Conservation (phyloP, 2,329 filamentous ascomycete genomes). For the Tolypocladium paradoxum region DNA sequence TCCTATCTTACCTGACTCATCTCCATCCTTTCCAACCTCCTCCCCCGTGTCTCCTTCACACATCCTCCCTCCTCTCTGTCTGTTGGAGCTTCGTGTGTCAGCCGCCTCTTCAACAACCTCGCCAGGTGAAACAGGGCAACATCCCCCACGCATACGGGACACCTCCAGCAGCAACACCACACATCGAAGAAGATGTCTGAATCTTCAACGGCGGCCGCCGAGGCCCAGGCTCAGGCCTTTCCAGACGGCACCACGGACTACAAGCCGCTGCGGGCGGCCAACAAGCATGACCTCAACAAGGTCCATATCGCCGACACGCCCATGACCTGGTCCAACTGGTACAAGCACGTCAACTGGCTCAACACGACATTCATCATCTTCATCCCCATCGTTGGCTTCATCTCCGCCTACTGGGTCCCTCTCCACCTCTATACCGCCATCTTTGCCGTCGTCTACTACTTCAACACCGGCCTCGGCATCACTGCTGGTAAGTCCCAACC, state of each 20-base stretch:
- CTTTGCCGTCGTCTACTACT: conserved; percentile 71
- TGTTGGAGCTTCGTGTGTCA: not conserved
- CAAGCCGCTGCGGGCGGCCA: conserved; percentile 32
- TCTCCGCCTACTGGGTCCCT: conserved; percentile 70
- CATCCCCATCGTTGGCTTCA: conserved; percentile 62
- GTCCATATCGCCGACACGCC: conserved; percentile 76
- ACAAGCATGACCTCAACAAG: conserved; percentile 51
- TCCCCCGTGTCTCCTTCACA: not conserved
- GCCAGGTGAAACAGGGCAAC: not conserved
- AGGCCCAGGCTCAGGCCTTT: conserved; percentile 29
- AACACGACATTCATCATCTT: conserved; percentile 74
- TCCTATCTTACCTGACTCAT: not conserved
- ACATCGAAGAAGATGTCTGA: conserved; percentile 16
- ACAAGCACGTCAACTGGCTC: conserved; percentile 90
- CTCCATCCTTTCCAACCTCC: not conserved
- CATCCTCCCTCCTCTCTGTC: not conserved
- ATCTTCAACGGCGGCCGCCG: conserved; percentile 27
- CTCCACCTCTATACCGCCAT: conserved; percentile 59
- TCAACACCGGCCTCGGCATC: conserved; percentile 72
- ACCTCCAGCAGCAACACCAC: not conserved
- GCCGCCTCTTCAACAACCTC: not conserved
- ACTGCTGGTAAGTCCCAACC: conserved; percentile 49
- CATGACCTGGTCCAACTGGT: conserved; percentile 74
- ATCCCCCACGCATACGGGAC: not conserved
- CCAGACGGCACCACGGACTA: conserved; percentile 46